Evolutionary conservation across 805 yeast genomes (phyloP).

Genomic region (Lipomyces chichibuensis): DNA sequence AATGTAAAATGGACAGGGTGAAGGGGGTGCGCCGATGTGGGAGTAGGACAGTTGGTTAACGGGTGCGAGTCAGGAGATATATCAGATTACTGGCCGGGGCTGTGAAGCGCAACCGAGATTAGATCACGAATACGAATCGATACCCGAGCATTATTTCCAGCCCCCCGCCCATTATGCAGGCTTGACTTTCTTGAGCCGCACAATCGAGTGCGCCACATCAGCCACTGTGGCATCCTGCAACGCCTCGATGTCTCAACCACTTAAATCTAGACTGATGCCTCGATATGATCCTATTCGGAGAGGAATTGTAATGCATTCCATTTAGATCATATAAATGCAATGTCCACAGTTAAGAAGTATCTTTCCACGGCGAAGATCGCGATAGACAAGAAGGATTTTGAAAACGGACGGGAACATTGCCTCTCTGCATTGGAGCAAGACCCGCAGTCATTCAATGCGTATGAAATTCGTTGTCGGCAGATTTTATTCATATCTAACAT

Average conservation of each 20-base stretch:
- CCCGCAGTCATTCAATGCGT: slow-evolving; percentile 63
- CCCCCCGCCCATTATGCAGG: no score
- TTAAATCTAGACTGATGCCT: not conserved
- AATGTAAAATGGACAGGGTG: not conserved
- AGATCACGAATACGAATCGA: not conserved
- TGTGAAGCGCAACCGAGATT: no score
- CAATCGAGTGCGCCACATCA: no score
- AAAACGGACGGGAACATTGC: slow-evolving; percentile 60
- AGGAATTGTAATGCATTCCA: not conserved
- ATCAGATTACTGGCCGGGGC: no score
- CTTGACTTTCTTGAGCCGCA: no score
- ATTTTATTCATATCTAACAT: not conserved
- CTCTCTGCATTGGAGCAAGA: slow-evolving; percentile 62
- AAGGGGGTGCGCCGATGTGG: not conserved
- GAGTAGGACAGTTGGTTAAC: not conserved
- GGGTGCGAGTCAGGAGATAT: not conserved
- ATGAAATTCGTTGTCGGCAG: slow-evolving; percentile 47
- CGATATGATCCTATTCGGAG: not conserved
- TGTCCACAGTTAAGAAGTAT: slow-evolving; percentile 19
- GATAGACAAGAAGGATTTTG: slow-evolving; percentile 56
- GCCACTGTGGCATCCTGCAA: no score
- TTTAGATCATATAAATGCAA: not conserved
- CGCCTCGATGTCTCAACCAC: no score
- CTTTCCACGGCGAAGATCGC: slow-evolving; percentile 40
- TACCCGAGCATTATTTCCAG: no score